Base-by-base conservation (phyloP, 805 yeast genomes). In the Ogataea neopini region DNA sequence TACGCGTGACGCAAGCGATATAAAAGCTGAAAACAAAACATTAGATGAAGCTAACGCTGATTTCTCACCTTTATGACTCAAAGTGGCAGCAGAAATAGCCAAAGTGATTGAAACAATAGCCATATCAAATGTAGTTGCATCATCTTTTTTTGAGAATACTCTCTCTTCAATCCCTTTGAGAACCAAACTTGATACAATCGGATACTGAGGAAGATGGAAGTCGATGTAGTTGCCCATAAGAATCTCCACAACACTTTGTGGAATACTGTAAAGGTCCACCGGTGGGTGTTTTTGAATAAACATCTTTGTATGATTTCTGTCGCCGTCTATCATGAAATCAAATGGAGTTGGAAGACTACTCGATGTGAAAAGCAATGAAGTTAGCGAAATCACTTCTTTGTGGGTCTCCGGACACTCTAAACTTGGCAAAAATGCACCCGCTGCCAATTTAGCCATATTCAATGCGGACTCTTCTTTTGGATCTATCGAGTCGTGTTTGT, bases 181-280 rank as follows among this genome's bases (percentile, higher is more conserved):
- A 13, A n/a, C 29, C 37, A 44, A 23, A 29, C 51, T 52, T 10
- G 56, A 52, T 4, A 52, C 41, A 7, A 52, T 49, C 19, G 56
- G 56, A 25, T 52, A 52, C 33, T 52, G 56, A 11, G 56, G 56
- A 13, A 48, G 49, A 35, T 52, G 49, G 20, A 25, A 46, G 18
- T 52, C 47, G 13, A 47, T 15, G 42, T 52, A 52, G 47, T 52
- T 52, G 5, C 40, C 20, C 48, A 52, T 11, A 13, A 52, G 35
- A 7, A 52, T 46, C 13, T 29, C 30, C 3, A 49, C 56, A 10
- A 52, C 48, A 14, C 50, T 48, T 25, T 26, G 11, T 1, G 56
- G 56, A 28, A 52, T 52, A 23, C 50, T 49, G 43, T 49, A 45
- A 1, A 52, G 23, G 32, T 52, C 56, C 10, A 52, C 56, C 8